Conservation (phyloP, 306 rosid genomes). For the Acacia melanoxylon region DNA sequence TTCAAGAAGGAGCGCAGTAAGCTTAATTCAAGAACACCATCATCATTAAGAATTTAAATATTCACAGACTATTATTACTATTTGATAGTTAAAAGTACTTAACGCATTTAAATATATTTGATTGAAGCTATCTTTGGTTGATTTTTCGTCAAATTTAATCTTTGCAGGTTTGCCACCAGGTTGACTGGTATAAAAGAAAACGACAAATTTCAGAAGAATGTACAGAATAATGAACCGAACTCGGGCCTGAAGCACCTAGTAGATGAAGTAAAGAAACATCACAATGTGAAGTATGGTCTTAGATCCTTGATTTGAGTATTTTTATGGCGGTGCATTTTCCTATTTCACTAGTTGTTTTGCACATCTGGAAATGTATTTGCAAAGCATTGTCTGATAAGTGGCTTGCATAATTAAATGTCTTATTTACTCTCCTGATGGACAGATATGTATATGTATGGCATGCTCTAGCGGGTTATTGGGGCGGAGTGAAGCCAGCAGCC, state of each 20-base stretch:
- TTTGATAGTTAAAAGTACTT: neutral
- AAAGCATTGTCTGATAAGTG: neutral
- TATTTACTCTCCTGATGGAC: slow-evolving; percentile 26
- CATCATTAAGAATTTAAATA: neutral
- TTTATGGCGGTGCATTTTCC: neutral
- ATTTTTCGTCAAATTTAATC: slow-evolving; percentile 25
- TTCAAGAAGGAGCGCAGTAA: slow-evolving; percentile 99
- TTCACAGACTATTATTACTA: neutral
- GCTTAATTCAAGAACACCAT: neutral
- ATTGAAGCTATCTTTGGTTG: slow-evolving; percentile 15
- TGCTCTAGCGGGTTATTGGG: slow-evolving; percentile 98
- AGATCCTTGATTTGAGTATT: neutral
- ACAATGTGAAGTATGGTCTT: slow-evolving; percentile 74
- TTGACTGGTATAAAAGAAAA: slow-evolving; percentile 91
- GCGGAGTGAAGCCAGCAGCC: slow-evolving; percentile 94
- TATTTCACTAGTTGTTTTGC: neutral
- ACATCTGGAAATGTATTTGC: neutral
- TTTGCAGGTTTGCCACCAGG: slow-evolving; percentile 83
- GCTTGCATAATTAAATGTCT: neutral
- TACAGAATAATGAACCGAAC: slow-evolving; percentile 43
- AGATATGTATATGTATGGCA: slow-evolving; percentile 94
- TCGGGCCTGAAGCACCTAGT: slow-evolving; percentile 88
- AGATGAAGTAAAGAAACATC: slow-evolving; percentile 76
- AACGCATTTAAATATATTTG: neutral
- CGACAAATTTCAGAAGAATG: slow-evolving; percentile 70